Evolutionary conservation across 257 asterid species (phyloP), one percentile per base, ranked within the genome.

Genomic region (Solanum sparsipilum): DNA sequence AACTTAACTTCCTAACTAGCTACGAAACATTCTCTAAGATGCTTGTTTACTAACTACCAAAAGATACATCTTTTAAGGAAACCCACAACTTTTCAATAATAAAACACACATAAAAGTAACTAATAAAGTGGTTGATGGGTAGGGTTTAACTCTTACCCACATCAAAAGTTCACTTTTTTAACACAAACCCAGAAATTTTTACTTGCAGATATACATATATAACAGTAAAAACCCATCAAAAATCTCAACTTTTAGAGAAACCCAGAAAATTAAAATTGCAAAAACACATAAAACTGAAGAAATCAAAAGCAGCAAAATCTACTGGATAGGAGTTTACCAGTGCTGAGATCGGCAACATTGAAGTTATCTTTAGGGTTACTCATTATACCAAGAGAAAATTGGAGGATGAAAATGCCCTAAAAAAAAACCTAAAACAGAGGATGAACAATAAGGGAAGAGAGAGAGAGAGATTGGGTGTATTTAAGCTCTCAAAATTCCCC

Each of bases 281-380:
- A 23, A 56, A 75, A 75, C 15, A 23, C 34, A 75, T 31, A 31
- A 71, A 7, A 31, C 21, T 63, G 13, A 71, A 15, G 12, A 1
- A 32, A 71, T 3, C 20, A 71, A 71, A 70, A 31, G 5, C 23
- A 5, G n/a, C 16, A 27, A 35, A 76, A 44, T 78, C 74, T 73
- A 41, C 0, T 83, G 12, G 7, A 23, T 31, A 4, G 56, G 20
- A 34, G 31, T 15, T 25, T 87, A 91, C 93, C 93, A 31, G 91
- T 67, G 35, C 89, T 89, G 84, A 89, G 93, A 91, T 91, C 93
- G 79, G 93, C 85, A 86, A 91, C 90, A 32, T 86, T 76, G 86
- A 86, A 86, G 86, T n/a, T 90, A 4, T 90, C 93, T 83, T 90
- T 90, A 86, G 76, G 39, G 92, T 84, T 84, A 87, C 90, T 78